Evolutionary conservation across 805 yeast species (phyloP), one percentile per base, ranked within the genome.

Genomic region (Torulaspora indica): DNA sequence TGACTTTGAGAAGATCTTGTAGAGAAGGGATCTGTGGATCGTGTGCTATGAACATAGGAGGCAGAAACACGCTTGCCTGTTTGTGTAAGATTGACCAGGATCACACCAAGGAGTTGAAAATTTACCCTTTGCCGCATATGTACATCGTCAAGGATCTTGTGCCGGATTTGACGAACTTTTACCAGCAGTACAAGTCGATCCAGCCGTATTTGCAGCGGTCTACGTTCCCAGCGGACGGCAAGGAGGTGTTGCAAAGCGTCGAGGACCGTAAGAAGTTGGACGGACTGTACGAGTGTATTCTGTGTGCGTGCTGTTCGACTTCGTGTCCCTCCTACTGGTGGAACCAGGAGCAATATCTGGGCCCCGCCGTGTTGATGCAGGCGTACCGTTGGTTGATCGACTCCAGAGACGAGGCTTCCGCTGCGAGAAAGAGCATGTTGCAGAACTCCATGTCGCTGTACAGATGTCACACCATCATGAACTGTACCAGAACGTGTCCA

Each of bases 311-410:
- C 73, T 91, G 98, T 72, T 90, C 97, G 28, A 93, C 98, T 41
- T 82, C 98, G 14, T 93, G 98, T 75, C 98, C 98, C 43, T 90
- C 98, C 3, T 93, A 93, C 78, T 93, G 98, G 98, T 93, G 98
- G 98, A 93, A 93, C 74, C 96, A 88, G 74, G 95, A 90, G 72
- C 95, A 93, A 75, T 93, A 93, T 72, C 75, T 93, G 59, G 98
- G 98, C 46, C 98, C 98, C 20, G 98, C 98, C 24, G 98, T 93
- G 43, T 78, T 93, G 69, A 86, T 93, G 96, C 98, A 93, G 77
- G 97, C 98, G 44, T 93, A 82, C 78, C 84, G 98, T 76, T 93
- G 98, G 98, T 81, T 93, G 76, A 80, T 89, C 50, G 98, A 93
- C 71, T 84, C 95, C 34, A 84, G 98, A 75, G 98, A 93, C 72